phyloP scores from a whole-genome alignment of 192 early-diverging fungal genomes.

The Irineochytrium annulatum region DNA sequence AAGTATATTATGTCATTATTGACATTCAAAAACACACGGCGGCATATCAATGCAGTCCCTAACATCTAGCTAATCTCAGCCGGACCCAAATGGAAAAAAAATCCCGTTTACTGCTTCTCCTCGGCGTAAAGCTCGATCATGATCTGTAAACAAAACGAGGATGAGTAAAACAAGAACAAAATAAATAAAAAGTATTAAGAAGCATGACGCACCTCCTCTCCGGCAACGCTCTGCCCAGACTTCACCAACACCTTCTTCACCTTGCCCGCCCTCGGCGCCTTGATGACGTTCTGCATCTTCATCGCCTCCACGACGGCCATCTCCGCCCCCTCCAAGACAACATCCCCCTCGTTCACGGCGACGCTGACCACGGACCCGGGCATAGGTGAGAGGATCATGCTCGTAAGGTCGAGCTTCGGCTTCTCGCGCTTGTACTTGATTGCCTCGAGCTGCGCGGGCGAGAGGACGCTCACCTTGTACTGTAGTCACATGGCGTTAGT shows the following conservation, averaged over 20 bases:
- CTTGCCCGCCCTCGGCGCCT: slow-evolving; percentile 70
- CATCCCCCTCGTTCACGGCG: slow-evolving; percentile 74
- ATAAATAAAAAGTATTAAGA: background rate
- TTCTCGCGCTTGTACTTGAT: slow-evolving; percentile 71
- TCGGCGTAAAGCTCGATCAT: slow-evolving; percentile 62
- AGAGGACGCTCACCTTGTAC: slow-evolving; percentile 70
- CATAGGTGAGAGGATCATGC: slow-evolving; percentile 82
- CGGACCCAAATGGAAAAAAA: background rate
- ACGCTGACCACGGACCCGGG: slow-evolving; percentile 84
- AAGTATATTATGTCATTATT: too few relatives aligned
- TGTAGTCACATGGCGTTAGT: background rate
- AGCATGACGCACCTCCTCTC: slow-evolving; percentile 49
- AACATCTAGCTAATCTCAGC: too few relatives aligned
- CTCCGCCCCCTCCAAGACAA: slow-evolving; percentile 75
- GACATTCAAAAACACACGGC: too few relatives aligned
- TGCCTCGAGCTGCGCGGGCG: slow-evolving; percentile 58
- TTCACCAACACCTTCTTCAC: slow-evolving; percentile 73
- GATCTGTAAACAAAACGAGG: slow-evolving; percentile 27
- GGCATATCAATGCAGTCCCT: too few relatives aligned
- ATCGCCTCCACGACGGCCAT: slow-evolving; percentile 91
- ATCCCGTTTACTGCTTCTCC: background rate
- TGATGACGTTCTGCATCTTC: slow-evolving; percentile 96
- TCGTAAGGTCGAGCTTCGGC: slow-evolving; percentile 66
- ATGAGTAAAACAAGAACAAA: slow-evolving; percentile 40
- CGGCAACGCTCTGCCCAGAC: slow-evolving; percentile 69